Base-by-base conservation (phyloP, 805 yeast species). In the Sugiyamaella valdiviana region DNA sequence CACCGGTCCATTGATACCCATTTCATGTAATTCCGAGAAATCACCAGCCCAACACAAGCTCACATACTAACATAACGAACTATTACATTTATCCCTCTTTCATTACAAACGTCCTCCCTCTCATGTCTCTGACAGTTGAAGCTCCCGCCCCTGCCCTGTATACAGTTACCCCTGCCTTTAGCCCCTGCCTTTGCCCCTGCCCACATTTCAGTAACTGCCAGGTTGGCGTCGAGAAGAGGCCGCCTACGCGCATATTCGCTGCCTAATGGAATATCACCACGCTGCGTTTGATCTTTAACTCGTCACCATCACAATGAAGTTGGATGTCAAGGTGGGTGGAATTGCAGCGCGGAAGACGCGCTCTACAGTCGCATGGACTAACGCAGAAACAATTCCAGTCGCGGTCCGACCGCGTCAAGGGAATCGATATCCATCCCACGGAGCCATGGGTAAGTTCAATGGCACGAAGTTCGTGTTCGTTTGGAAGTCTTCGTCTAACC, bases 351-450 rank as follows among this genome's bases (percentile, higher is more conserved):
- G n/a, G n/a, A 48, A 70, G 70, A 74, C 64, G 66, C 70, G 65
- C 52, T 5, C 42, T 9, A 22, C 38, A 24, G 24, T 7, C 36
- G 29, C 12, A 6, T 24, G 29, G 22, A 14, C 56, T 46, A 47
- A 45, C 52, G 3, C 36, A 83, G 78, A 87, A 85, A 73, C 83
- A 83, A 60, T 86, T 90, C 69, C 83, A 88, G 57, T 80, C 93
- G 54, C 86, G 96, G 61, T 83, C 97, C 36, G 97, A 90, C 67
- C 83, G 99, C 67, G 97, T 93, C 65, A 93, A 93, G 69, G 97
- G 96, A 44, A 84, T 93, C 63, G 99, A 93, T 69, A 85, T 93
- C 75, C 99, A 93, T 67, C 99, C 99, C 20, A 75, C 90, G 17
- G 99, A 93, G 67, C 98, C 99, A 46, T 91, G 98, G 98, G 81